Evolutionary conservation across 1,139 yeast genomes (phyloP).

Genomic region (Yueomyces sp.): DNA sequence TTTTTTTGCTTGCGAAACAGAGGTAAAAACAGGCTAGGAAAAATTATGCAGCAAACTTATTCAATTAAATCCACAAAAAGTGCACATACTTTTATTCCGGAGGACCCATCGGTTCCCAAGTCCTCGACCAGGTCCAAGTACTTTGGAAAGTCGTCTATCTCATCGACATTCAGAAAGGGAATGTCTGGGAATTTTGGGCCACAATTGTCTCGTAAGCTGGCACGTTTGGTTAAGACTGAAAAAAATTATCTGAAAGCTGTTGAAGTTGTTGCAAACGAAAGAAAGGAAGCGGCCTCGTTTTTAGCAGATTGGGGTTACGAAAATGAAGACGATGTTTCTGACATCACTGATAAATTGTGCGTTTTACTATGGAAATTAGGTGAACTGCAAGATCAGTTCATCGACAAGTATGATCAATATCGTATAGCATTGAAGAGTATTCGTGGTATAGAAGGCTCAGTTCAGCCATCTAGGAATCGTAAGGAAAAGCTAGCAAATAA

Average conservation of each 20-base stretch:
- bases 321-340: constrained; percentile 92
- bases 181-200: constrained; percentile 94
- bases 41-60: constrained; percentile 87
- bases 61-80: constrained; percentile 90
- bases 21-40: too few relatives aligned
- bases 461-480: constrained; percentile 96
- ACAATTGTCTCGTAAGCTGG: constrained; percentile 79
- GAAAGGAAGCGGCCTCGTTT: constrained; percentile 94
- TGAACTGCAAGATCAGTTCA: constrained; percentile 93
- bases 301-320: constrained; percentile 96
- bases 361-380: constrained; percentile 92
- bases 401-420: constrained; percentile 95
- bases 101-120: constrained; percentile 89
- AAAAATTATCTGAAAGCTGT: constrained; percentile 89
- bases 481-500: constrained; percentile 95
- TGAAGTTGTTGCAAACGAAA: constrained; percentile 86
- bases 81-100: constrained; percentile 91
- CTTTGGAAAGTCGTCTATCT: constrained; percentile 82
- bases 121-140: constrained; percentile 78
- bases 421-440: constrained; percentile 88
- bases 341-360: constrained; percentile 93
- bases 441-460: constrained; percentile 93
- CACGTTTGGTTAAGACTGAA: constrained; percentile 88
- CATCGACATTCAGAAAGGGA: constrained; percentile 68
- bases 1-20: too few relatives aligned